These are phyloP conservation scores for Quercus tomentella DNA, from an alignment of 331 rosid species.

Conservation along the genomic window DNA sequence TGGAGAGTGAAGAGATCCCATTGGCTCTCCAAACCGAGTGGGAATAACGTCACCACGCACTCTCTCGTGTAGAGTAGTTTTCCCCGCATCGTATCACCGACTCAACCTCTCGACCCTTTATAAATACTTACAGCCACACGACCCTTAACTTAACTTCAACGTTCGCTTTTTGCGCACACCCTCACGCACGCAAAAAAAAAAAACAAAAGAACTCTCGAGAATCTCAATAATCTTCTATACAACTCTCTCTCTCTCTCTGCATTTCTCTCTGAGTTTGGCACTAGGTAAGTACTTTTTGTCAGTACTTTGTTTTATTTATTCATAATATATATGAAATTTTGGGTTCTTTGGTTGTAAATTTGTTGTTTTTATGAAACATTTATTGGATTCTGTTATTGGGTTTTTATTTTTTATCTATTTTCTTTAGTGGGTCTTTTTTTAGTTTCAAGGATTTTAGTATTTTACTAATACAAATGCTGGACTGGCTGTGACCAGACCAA, in stretches of 20 bases:
- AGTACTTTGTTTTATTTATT: no score
- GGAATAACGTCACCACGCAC: conserved; percentile 39
- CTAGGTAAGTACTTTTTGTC: no score
- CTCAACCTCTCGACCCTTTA: not conserved
- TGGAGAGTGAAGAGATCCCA: not conserved
- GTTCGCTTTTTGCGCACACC: not conserved
- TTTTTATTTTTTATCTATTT: not conserved
- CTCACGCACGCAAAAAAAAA: no score
- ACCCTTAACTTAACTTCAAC: not conserved
- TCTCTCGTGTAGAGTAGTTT: not conserved
- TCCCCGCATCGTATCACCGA: not conserved
- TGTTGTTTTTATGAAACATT: not conserved
- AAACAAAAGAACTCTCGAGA: not conserved
- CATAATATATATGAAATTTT: not conserved
- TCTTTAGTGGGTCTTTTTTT: not conserved
- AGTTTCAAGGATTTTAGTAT: no score
- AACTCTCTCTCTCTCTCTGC: no score
- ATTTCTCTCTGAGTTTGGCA: no score
- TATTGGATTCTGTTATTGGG: not conserved
- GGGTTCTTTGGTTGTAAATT: not conserved
- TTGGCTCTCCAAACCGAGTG: conserved; percentile 7
- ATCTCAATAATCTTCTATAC: not conserved
- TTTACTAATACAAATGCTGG: no score
- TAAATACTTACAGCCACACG: conserved; percentile 8
- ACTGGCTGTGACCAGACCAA: no score